These are phyloP conservation scores for Chlamydomonas urium DNA, from an alignment of 139 green algal species.

Conservation along the genomic window DNA sequence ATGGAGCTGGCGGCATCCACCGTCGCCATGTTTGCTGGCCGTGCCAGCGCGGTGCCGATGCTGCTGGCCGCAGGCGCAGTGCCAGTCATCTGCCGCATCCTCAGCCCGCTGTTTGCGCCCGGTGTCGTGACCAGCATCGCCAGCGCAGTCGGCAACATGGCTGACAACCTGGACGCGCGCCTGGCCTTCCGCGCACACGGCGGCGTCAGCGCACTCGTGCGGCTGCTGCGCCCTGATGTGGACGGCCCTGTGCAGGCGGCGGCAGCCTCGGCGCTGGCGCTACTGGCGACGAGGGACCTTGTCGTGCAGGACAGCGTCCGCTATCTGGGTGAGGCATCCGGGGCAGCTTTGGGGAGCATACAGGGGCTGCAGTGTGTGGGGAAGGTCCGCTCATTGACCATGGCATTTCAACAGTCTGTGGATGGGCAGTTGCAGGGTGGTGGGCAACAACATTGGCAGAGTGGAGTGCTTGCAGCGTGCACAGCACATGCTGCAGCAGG, in stretches of 20 bases:
- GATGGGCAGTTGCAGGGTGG: no score
- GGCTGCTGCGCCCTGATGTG: slow-evolving; percentile 40
- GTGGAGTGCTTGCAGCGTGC: no score
- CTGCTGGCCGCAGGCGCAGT: neutral
- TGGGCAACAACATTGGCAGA: no score
- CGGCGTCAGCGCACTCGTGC: slow-evolving; percentile 15
- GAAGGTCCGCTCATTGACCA: no score
- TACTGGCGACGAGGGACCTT: slow-evolving; percentile 33
- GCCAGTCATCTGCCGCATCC: neutral
- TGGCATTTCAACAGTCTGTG: no score
- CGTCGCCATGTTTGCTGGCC: slow-evolving; percentile 2
- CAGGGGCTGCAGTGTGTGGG: no score
- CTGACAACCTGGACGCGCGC: slow-evolving; percentile 2
- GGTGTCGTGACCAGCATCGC: slow-evolving; percentile 25
- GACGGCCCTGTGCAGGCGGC: slow-evolving; percentile 34
- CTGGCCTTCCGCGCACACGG: slow-evolving; percentile 1
- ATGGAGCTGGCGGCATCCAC: slow-evolving; percentile 9
- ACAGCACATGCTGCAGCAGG: no score
- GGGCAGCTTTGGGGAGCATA: no score
- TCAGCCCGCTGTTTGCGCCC: slow-evolving; percentile 22
- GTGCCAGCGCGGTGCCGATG: neutral
- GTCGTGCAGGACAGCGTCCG: slow-evolving; percentile 47
- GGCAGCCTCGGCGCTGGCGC: slow-evolving; percentile 29
- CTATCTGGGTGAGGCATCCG: slow-evolving; percentile 42
- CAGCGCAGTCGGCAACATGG: slow-evolving; percentile 28